Evolutionary conservation across 2,329 filamentous ascomycete genomes (phyloP).

Genomic region (Ascochyta pisi): DNA sequence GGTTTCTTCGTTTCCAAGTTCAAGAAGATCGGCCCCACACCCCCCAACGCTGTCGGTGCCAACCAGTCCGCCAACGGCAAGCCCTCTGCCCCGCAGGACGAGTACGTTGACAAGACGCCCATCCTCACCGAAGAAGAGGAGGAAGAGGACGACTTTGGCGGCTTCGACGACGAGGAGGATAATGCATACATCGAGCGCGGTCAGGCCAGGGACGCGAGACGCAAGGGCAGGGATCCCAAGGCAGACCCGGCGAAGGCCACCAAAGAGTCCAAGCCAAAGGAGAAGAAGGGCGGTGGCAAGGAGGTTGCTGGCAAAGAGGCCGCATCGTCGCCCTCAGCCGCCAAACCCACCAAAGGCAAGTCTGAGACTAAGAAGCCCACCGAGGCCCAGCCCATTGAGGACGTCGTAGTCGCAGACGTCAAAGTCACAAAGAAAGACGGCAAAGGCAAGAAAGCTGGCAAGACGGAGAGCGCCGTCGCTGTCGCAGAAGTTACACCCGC

Average conservation of each 20-base stretch:
- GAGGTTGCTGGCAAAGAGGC: constrained; percentile 15
- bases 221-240: constrained; percentile 58
- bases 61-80: constrained; percentile 42
- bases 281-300: constrained; percentile 33
- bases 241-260: constrained; percentile 35
- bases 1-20: constrained; percentile 99
- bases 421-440: constrained; percentile 15
- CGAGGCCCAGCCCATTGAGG: not conserved
- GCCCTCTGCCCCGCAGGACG: constrained; percentile 42
- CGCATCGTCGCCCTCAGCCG: constrained; percentile 6
- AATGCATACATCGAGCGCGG: constrained; percentile 55
- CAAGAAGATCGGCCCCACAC: constrained; percentile 85
- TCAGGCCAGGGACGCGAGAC: constrained; percentile 51
- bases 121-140: constrained; percentile 57
- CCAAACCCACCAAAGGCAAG: constrained; percentile 18
- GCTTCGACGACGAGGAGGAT: constrained; percentile 60
- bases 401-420: constrained; percentile 9
- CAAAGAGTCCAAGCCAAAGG: constrained; percentile 20
- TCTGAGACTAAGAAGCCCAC: constrained; percentile 7
- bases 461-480: constrained; percentile 9
- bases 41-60: constrained; percentile 60
- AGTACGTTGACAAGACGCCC: constrained; percentile 72
- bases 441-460: constrained; percentile 24
- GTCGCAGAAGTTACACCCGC: constrained; percentile 16
- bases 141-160: constrained; percentile 54